Evolutionary conservation across 2,329 filamentous ascomycete genomes (phyloP).

Genomic region (Cytospora piceae): DNA sequence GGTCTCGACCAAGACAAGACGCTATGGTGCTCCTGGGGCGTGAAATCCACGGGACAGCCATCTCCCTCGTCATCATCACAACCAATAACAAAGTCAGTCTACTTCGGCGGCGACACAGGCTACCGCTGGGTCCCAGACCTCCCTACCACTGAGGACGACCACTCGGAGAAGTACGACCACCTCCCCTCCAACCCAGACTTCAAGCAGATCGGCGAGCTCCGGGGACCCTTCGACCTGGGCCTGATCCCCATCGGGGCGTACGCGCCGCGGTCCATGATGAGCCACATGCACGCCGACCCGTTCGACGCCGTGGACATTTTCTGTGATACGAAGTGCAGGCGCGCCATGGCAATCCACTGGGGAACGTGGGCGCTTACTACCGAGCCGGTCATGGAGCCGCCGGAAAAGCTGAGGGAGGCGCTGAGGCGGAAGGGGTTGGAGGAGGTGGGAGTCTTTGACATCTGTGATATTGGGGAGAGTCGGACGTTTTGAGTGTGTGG

Average conservation of each 20-base stretch:
- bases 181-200: slow-evolving; percentile 82
- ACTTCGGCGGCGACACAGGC: slow-evolving; percentile 89
- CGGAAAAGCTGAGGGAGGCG: slow-evolving; percentile 71
- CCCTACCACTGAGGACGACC: slow-evolving; percentile 68
- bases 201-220: slow-evolving; percentile 75
- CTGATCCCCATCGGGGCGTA: slow-evolving; percentile 95
- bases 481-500: slow-evolving; percentile 63
- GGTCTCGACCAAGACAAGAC: slow-evolving; percentile 73
- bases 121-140: slow-evolving; percentile 77
- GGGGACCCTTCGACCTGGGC: slow-evolving; percentile 88
- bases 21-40: slow-evolving; percentile 86
- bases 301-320: slow-evolving; percentile 91
- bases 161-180: slow-evolving; percentile 66
- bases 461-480: slow-evolving; percentile 84
- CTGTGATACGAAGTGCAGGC: slow-evolving; percentile 75
- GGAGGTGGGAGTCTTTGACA: slow-evolving; percentile 77
- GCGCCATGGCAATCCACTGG: slow-evolving; percentile 89
- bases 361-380: slow-evolving; percentile 85
- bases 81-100: slow-evolving; percentile 68
- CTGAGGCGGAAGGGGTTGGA: slow-evolving; percentile 67
- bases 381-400: slow-evolving; percentile 86
- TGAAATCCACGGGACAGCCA: slow-evolving; percentile 57
- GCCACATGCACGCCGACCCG: slow-evolving; percentile 82
- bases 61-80: slow-evolving; percentile 34
- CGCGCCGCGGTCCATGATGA: slow-evolving; percentile 72